Conservation (phyloP, 2,329 filamentous ascomycete species). For the Diaporthe sp. region DNA sequence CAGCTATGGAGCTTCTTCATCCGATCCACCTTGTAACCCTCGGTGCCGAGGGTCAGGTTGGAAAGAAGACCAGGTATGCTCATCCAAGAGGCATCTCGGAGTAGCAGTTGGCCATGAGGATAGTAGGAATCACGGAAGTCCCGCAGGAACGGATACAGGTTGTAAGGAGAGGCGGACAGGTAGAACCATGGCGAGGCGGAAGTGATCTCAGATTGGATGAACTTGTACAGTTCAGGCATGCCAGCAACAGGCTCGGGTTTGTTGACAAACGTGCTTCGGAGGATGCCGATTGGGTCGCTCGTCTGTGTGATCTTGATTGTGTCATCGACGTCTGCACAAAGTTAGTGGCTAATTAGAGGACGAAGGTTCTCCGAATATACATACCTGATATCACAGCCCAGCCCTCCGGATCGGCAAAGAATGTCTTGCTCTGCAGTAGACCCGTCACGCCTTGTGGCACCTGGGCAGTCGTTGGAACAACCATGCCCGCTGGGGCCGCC, state of each 20-base stretch:
- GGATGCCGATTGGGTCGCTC: conserved; percentile 82
- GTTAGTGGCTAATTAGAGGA: neutral
- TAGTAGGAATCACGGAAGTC: conserved; percentile 80
- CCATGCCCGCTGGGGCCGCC: conserved; percentile 59
- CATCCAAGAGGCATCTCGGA: conserved; percentile 90
- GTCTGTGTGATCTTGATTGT: conserved; percentile 95
- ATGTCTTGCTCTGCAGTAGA: conserved; percentile 75
- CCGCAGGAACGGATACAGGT: conserved; percentile 89
- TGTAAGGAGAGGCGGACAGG: conserved; percentile 93
- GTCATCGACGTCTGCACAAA: conserved; percentile 83
- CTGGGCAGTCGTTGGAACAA: conserved; percentile 62
- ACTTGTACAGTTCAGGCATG: conserved; percentile 87
- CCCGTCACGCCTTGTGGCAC: conserved; percentile 68
- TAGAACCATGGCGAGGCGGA: conserved; percentile 87
- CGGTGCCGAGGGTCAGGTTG: conserved; percentile 83
- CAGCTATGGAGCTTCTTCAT: conserved; percentile 84
- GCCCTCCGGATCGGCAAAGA: conserved; percentile 81
- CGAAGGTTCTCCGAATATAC: conserved; percentile 33
- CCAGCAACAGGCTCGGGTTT: conserved; percentile 78
- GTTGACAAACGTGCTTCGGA: conserved; percentile 87
- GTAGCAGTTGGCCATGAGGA: conserved; percentile 83
- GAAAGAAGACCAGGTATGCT: conserved; percentile 84
- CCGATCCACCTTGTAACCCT: conserved; percentile 87
- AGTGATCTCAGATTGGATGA: conserved; percentile 69
- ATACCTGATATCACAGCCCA: conserved; percentile 86